Evolutionary conservation across 805 yeast genomes (phyloP), one percentile per base, ranked within the genome.

Genomic region (Isabelozyma rhagii): DNA sequence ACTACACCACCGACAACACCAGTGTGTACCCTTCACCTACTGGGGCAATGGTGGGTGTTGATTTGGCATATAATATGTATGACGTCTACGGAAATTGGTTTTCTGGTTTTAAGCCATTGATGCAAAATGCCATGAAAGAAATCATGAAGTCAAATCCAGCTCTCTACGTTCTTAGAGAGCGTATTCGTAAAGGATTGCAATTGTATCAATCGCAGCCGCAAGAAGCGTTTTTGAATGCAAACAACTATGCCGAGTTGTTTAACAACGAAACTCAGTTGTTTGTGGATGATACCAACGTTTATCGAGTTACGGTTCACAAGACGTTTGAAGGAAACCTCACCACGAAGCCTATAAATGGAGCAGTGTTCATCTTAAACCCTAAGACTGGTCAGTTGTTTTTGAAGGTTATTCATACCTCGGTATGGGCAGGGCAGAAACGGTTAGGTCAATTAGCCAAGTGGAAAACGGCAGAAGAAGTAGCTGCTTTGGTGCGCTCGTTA

Each of bases 81-180:
- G 97, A 91, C 67, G 92, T 96, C 0, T 94, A 90, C 67, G 99
- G 99, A 31, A 90, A 89, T 60, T 94, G 99, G 99, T 88, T 94
- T 71, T 93, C 96, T 2, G 98, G 98, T 0, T 71, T 93, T 68
- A 94, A 94, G 66, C 90, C 90, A 3, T 74, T 94, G 60, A 75
- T 94, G 73, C 96, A 89, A 61, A 89, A 85, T 60, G 96, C 97
- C 11, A 85, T 94, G 96, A 79, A 83, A 54, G 93, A 94, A 38
- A 88, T 94, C 43, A 88, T 92, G 97, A 91, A 89, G 61, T 87
- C 94, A 1, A 94, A 93, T 60, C 97, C 99, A 0, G 96, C 98
- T 0, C 67, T 94, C 40, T 87, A 84, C 64, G 97, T 93, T 28
- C 75, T 94, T 44, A 78, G 99, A 44, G 99, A 94, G 69, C 83